Base-by-base conservation (phyloP, 192 early-diverging fungal genomes). In the Glomus cerebriforme region DNA sequence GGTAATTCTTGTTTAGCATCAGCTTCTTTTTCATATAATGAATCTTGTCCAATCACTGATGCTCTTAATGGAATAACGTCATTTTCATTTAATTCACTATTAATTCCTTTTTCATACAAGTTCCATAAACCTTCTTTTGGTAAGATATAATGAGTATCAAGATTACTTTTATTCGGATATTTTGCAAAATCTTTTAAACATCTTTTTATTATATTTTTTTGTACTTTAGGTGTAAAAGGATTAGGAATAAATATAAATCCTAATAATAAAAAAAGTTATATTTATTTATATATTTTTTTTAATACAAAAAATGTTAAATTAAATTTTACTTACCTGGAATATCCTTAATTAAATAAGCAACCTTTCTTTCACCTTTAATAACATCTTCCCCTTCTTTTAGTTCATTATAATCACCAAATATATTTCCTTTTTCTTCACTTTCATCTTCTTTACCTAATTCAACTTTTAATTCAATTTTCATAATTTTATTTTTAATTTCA, bases 61-160 rank as follows among this genome's bases (percentile, higher is more conserved):
- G 79, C 78, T 45, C 82, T 85, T 43, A 80, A 59, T 13, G 54
- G 81, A 17, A 88, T 78, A 73, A 73, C 82, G n/a, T 87, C 82
- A 1, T 80, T 69, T 15, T 67, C 47, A 1, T 79, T 39, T 59
- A 81, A 73, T 13, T 67, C 47, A 37, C 80, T 79, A 32, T 66
- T 45, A 29, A 75, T 70, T 12, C 82, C 79, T 32, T 77, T 37
- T 62, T 87, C 89, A 78, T 90, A 82, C 24, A 86, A 75, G 24
- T 85, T 77, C 93, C 91, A 93, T 19, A 92, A 43, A 8, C 93
- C 93, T 34, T 81, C 72, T 1, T 82, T 65, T 7, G 92, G 92
- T 22, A 95, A 73, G 7, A 82, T 68, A 73, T 94, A 98, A 79
- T 96, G 96, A 22, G 96, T 92, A 78, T 98, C 94, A 4, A 99